Conservation (phyloP, 1,139 yeast genomes). For the Taphrina confusa region DNA sequence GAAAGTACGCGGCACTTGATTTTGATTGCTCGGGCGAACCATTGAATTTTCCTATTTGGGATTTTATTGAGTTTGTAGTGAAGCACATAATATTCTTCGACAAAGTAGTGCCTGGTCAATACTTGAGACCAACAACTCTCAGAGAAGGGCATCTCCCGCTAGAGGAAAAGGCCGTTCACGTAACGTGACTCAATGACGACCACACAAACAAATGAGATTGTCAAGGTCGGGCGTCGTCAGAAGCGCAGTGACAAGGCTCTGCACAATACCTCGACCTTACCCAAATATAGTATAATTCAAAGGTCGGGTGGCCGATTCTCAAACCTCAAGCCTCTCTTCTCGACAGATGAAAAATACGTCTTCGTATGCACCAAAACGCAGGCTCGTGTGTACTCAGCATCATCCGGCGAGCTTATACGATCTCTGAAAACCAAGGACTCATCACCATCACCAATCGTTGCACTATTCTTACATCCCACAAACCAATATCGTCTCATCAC, state of each 20-base stretch:
- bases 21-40: no score
- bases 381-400: constrained; percentile 33
- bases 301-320: constrained; percentile 29
- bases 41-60: no score
- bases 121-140: no score
- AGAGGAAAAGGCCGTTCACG: no score
- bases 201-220: not conserved
- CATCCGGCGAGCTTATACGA: constrained; percentile 32
- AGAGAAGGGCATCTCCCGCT: no score
- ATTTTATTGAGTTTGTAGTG: no score
- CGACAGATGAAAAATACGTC: constrained; percentile 18
- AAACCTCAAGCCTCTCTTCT: constrained; percentile 16
- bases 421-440: not conserved
- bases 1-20: no score
- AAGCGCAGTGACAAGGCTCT: not conserved
- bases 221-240: not conserved
- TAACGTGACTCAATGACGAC: no score
- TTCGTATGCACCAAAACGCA: constrained; percentile 23
- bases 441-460: constrained; percentile 13
- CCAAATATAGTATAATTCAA: not conserved
- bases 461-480: constrained; percentile 31
- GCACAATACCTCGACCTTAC: not conserved
- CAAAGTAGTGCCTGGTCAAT: no score
- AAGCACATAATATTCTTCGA: no score
- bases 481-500: constrained; percentile 31